Evolutionary conservation across 352 stramenopile species (phyloP), one percentile per base, ranked within the genome.

Genomic region (Pythium aphanidermatum): DNA sequence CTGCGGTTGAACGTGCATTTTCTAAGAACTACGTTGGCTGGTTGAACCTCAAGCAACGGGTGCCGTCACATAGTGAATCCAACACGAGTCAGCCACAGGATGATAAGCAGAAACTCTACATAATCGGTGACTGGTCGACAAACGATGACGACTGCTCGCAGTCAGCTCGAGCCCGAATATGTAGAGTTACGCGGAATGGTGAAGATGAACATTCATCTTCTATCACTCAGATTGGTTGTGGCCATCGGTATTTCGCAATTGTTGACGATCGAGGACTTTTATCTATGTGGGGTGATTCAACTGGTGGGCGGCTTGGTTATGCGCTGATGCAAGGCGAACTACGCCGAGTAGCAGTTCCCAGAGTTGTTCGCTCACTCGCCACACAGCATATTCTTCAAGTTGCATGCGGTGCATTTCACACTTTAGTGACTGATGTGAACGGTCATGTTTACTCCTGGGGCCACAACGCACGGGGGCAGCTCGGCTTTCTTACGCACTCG

Each of bases 401-500:
- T 4, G 47, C 79, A 2, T 91, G 79, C 20, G 79, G 79, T 28
- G 69, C 64, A 10, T 91, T 86, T 39, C 79, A 91, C 32, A 68
- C 74, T 3, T 58, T 91, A 2, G 69, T 62, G 5, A 86, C 70
- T 1, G 75, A 91, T 46, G 21, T 88, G 11, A 84, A 91, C 37
- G 79, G 75, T 16, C 75, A 88, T 45, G 72, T 91, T 6, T 87
- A 72, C 46, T 65, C 71, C 3, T 91, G 75, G 79, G 78, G 79
- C 19, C 76, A 62, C 32, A 84, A 86, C 40, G 53, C 71, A 0
- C 62, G 53, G 33, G 68, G 70, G 1, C 74, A 83, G 27, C 41
- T 86, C 10, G 70, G 70, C 9, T 72, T 82, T 41, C 25, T 73
- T 9, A 60, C 52, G 9, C 36, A 62, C 24, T 23, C 35, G 12